phyloP scores from a whole-genome alignment of 148 eudicot genomes.

The Rhododendron henanense region DNA sequence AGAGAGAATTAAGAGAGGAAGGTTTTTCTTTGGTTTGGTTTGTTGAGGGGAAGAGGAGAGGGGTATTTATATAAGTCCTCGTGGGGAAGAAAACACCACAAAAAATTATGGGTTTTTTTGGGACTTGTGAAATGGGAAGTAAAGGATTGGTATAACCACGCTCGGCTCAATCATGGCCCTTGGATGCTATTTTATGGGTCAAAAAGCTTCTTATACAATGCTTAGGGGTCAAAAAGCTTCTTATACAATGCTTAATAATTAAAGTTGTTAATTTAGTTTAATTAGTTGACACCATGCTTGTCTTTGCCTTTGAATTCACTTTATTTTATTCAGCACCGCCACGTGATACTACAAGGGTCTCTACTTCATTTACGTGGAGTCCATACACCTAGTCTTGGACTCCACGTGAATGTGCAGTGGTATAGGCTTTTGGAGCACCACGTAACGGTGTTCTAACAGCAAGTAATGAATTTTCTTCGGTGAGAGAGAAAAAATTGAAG shows the following conservation, averaged over 20 bases:
- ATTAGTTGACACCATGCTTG: not conserved
- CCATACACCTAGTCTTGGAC: not conserved
- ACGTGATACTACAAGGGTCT: too few species aligned
- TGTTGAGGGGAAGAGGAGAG: not conserved
- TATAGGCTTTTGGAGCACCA: too few species aligned
- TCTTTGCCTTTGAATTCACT: not conserved
- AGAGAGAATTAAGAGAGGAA: not conserved
- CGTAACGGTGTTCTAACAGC: too few species aligned
- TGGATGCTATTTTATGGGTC: conserved; percentile 6
- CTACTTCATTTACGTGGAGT: too few species aligned
- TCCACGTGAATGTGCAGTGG: not conserved
- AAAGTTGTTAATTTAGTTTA: not conserved
- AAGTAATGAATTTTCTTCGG: not conserved
- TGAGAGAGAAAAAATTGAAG: not conserved
- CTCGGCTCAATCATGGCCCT: not conserved
- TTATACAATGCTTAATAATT: not conserved
- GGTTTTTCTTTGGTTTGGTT: not conserved
- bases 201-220: not conserved
- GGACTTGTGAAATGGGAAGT: not conserved
- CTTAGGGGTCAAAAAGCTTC: conserved; percentile 7
- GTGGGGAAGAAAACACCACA: conserved; percentile 3
- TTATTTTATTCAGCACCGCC: not conserved
- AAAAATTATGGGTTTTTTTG: not conserved
- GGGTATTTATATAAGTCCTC: conserved; percentile 11
- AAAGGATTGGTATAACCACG: not conserved